phyloP scores from a whole-genome alignment of 805 yeast species.

The Pichia exigua region DNA sequence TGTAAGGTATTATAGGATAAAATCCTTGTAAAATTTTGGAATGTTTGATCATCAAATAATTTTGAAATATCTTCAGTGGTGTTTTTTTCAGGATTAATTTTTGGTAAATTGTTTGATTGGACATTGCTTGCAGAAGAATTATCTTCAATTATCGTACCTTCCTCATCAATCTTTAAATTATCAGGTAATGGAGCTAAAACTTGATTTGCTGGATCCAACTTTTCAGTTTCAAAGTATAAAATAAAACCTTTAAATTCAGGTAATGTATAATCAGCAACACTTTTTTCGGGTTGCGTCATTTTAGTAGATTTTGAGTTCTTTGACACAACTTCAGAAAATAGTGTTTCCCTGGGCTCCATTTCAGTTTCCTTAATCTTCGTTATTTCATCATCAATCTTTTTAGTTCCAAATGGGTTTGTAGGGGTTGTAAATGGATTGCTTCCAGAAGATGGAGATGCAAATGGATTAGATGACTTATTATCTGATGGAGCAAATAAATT shows the following conservation, averaged over 20 bases:
- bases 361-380: not conserved
- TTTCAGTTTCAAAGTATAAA: constrained; percentile 67
- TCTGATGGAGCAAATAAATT: constrained; percentile 20
- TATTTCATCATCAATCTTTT: not conserved
- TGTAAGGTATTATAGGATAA: constrained; percentile 81
- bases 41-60: constrained; percentile 65
- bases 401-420: constrained; percentile 18
- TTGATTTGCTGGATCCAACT: constrained; percentile 41
- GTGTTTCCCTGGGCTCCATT: not conserved
- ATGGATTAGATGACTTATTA: constrained; percentile 23
- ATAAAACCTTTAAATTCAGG: constrained; percentile 60
- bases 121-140: constrained; percentile 2
- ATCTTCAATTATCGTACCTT: constrained; percentile 9
- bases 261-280: constrained; percentile 16
- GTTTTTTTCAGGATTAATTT: constrained; percentile 8
- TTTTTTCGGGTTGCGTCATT: not conserved
- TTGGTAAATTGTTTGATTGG: constrained; percentile 15
- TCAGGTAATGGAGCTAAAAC: constrained; percentile 40
- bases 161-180: constrained; percentile 11
- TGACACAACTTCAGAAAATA: constrained; percentile 3
- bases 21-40: constrained; percentile 68
- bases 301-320: not conserved
- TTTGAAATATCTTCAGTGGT: constrained; percentile 39
- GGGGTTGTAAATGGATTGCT: constrained; percentile 19
- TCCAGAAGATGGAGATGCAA: constrained; percentile 25